phyloP scores from a whole-genome alignment of 495 filamentous ascomycete species.

The Thermochaetoides thermophila region DNA sequence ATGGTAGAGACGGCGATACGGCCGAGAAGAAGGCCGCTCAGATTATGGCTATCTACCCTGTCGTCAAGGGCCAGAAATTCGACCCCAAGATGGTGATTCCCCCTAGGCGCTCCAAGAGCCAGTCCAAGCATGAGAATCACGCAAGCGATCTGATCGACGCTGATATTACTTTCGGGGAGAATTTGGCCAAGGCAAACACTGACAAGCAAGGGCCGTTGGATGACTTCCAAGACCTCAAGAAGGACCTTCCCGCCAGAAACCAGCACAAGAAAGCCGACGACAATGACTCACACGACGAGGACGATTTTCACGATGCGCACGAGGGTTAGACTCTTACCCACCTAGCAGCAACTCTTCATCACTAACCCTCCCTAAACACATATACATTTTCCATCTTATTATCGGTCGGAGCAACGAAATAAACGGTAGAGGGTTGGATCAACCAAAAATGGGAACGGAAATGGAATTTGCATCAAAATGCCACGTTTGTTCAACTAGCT shows the following conservation, averaged over 20 bases:
- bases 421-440: too few species aligned
- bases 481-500: too few species aligned
- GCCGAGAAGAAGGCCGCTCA: conserved; percentile 66
- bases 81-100: conserved; percentile 27
- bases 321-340: too few species aligned
- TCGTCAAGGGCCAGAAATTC: conserved; percentile 56
- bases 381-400: too few species aligned
- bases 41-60: conserved; percentile 74
- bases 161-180: conserved; percentile 1
- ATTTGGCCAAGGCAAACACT: neutral
- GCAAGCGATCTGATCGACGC: conserved; percentile 30
- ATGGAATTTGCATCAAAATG: too few species aligned
- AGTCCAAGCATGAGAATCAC: neutral
- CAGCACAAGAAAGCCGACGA: conserved; percentile 3
- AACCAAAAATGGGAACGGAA: too few species aligned
- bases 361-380: too few species aligned
- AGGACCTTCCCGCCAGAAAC: conserved; percentile 22
- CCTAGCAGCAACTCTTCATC: too few species aligned
- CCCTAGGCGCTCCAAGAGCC: conserved; percentile 12
- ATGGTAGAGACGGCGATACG: conserved; percentile 42
- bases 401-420: too few species aligned
- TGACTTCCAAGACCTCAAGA: conserved; percentile 39
- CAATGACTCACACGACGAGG: neutral
- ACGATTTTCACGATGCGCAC: conserved; percentile 20
- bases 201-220: conserved; percentile 25